These are phyloP conservation scores for Pseudognaphalium luteoalbum DNA, from an alignment of 129 eudicot genomes.

Conservation along the genomic window DNA sequence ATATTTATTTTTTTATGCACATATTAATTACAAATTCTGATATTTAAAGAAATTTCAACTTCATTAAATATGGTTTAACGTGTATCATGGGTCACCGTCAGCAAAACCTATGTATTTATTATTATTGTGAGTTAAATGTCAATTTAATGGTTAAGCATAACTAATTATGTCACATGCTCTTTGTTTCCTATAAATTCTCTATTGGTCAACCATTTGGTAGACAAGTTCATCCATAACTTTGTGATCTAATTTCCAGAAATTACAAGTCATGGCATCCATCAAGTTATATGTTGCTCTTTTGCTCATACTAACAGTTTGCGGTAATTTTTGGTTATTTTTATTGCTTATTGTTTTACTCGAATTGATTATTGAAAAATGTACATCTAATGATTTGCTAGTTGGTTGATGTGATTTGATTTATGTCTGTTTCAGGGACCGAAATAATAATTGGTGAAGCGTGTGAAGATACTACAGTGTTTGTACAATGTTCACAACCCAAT, in stretches of 20 bases:
- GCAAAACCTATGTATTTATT: too few relatives aligned
- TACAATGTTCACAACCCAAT: too few relatives aligned
- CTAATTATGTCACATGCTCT: neutral
- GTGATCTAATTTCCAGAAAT: neutral
- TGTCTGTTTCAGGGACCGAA: too few relatives aligned
- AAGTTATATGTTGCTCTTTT: constrained; percentile 25
- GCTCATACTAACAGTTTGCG: neutral
- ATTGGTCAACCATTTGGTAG: neutral
- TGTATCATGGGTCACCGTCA: too few relatives aligned
- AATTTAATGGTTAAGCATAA: neutral
- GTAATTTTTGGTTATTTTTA: neutral
- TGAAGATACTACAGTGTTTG: too few relatives aligned
- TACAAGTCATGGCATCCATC: constrained; percentile 7
- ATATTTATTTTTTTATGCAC: too few relatives aligned
- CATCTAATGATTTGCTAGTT: neutral
- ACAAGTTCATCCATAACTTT: neutral
- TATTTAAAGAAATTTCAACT: too few relatives aligned
- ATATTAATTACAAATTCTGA: too few relatives aligned
- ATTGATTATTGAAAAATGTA: neutral
- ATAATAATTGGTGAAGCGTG: too few relatives aligned
- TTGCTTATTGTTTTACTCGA: neutral
- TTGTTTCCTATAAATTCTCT: neutral
- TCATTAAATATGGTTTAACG: too few relatives aligned
- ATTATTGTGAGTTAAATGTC: too few relatives aligned
- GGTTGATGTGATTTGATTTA: too few relatives aligned